A percentile compares a stretch with the other conserved stretches of the same genome.
Evolutionary conservation across 2,329 filamentous ascomycete species (phyloP).

Genomic region (Talaromyces albobiverticillius): DNA sequence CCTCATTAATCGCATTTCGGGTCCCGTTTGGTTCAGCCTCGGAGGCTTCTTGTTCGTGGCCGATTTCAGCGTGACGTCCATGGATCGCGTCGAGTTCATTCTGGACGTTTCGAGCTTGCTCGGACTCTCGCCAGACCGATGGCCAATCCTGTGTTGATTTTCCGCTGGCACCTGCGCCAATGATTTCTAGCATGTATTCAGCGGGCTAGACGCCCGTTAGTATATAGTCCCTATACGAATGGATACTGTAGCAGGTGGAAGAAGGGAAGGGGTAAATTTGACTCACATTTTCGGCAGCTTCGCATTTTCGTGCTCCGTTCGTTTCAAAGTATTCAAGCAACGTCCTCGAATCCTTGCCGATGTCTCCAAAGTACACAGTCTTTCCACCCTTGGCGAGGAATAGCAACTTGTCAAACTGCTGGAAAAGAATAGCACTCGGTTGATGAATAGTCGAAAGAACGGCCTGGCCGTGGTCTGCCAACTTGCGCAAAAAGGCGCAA

Average conservation of each 20-base stretch:
- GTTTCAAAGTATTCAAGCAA: constrained; percentile 63
- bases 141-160: constrained; percentile 66
- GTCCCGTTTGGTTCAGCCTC: constrained; percentile 41
- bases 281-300: constrained; percentile 56
- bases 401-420: constrained; percentile 66
- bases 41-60: constrained; percentile 48
- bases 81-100: constrained; percentile 59
- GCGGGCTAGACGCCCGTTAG: constrained; percentile 53
- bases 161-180: constrained; percentile 60
- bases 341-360: constrained; percentile 56
- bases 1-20: constrained; percentile 31
- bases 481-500: constrained; percentile 75
- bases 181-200: constrained; percentile 65
- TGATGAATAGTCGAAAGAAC: constrained; percentile 94
- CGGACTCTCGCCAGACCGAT: constrained; percentile 57
- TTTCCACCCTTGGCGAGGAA: constrained; percentile 63
- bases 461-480: constrained; percentile 81
- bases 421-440: constrained; percentile 85
- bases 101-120: constrained; percentile 55
- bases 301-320: constrained; percentile 59
- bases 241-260: no score
- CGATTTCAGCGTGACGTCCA: constrained; percentile 47
- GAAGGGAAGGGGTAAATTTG: background rate
- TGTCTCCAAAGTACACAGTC: constrained; percentile 66
- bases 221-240: background rate